Conservation (phyloP, 441 rosid genomes). For the Hura crepitans region DNA sequence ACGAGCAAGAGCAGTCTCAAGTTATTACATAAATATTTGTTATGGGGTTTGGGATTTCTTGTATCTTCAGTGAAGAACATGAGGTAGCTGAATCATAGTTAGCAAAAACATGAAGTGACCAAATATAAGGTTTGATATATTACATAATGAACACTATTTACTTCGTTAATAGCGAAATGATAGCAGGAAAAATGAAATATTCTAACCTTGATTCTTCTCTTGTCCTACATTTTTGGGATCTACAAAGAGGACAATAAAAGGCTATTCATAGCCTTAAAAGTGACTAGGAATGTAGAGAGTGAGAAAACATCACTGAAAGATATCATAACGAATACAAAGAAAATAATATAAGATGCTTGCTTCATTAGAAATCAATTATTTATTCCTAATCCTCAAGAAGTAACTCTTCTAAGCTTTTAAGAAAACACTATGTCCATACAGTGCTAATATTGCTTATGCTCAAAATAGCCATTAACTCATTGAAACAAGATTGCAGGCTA, state of each 20-base stretch:
- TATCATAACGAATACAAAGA: constrained; percentile 13
- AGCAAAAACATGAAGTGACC: background rate
- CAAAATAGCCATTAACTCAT: background rate
- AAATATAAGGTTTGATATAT: background rate
- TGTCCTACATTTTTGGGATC: constrained; percentile 58
- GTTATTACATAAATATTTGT: background rate
- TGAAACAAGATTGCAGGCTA: constrained; percentile 1
- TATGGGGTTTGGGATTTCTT: background rate
- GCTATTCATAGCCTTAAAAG: constrained; percentile 76
- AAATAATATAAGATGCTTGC: background rate
- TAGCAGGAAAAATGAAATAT: background rate
- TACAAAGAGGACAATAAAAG: constrained; percentile 74
- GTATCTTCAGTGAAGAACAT: background rate
- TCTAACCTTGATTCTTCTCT: constrained; percentile 58
- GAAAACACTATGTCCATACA: background rate
- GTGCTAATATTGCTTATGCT: background rate
- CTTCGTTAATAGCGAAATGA: background rate
- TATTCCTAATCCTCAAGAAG: background rate
- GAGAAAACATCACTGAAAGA: constrained; percentile 19
- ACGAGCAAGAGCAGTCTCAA: too few species aligned
- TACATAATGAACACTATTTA: background rate
- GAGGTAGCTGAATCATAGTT: background rate
- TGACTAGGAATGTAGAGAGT: constrained; percentile 18
- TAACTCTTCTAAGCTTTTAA: background rate
- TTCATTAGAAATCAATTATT: background rate